Evolutionary conservation across 495 filamentous ascomycete species (phyloP).

Genomic region (Pyrenula massariospora): DNA sequence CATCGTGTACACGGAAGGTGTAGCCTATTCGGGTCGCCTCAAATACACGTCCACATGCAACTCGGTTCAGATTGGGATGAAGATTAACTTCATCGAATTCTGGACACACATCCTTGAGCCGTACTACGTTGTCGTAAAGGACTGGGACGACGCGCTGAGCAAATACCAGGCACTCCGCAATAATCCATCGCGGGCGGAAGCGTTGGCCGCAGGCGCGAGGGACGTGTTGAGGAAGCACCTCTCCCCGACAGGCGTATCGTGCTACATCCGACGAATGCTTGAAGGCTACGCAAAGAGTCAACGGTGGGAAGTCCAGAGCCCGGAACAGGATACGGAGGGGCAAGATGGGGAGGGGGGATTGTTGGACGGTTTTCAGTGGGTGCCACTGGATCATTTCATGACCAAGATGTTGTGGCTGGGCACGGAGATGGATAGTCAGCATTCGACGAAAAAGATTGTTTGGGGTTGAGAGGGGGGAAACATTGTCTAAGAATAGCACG

Average conservation of each 20-base stretch:
- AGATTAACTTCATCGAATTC: conserved; percentile 6
- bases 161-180: background rate
- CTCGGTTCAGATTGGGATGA: conserved; percentile 26
- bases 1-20: conserved; percentile 32
- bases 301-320: background rate
- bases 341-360: background rate
- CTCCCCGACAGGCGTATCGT: background rate
- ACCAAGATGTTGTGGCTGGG: background rate
- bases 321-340: background rate
- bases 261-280: background rate
- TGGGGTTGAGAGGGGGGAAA: too few species aligned
- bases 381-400: background rate
- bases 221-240: background rate
- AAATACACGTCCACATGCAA: conserved; percentile 37
- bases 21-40: conserved; percentile 25
- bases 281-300: background rate
- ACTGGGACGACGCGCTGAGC: background rate
- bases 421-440: background rate
- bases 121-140: background rate
- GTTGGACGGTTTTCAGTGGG: background rate
- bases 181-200: background rate
- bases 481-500: too few species aligned
- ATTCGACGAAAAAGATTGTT: background rate
- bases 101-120: background rate
- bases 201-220: background rate